Evolutionary conservation across 352 stramenopile genomes (phyloP).

Genomic region (Phytophthora kernoviae): DNA sequence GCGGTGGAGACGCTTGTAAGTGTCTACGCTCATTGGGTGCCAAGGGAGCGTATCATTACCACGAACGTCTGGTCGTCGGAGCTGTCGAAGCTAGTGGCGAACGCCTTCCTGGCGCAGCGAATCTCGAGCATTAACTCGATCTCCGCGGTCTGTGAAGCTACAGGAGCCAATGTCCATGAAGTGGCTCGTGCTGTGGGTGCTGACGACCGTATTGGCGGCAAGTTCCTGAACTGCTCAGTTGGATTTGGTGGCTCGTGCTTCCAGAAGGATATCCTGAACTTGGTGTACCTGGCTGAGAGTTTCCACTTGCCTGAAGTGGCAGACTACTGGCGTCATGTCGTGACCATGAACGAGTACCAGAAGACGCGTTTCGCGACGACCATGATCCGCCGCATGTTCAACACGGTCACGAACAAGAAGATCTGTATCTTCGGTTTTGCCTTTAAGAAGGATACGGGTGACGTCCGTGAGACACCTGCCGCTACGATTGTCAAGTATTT

Average conservation of each 20-base stretch:
- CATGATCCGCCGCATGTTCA: constrained; percentile 99
- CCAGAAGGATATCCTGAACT: constrained; percentile 97
- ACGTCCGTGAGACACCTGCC: constrained; percentile 98
- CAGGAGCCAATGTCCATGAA: constrained; percentile 97
- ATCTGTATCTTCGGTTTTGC: constrained; percentile 99
- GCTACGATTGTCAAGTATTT: constrained; percentile 98
- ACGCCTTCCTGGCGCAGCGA: constrained; percentile 99
- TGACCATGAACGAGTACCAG: constrained; percentile 99
- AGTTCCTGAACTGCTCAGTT: constrained; percentile 98
- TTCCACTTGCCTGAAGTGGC: constrained; percentile 98
- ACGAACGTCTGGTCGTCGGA: constrained; percentile 99
- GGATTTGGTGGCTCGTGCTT: constrained; percentile 94
- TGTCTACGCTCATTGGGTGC: constrained; percentile 99
- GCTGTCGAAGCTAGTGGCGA: constrained; percentile 99
- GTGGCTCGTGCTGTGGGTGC: constrained; percentile 97
- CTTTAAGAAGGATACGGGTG: constrained; percentile 99
- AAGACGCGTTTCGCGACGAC: constrained; percentile 99
- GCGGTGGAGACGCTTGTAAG: constrained; percentile 93
- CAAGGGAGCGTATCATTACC: constrained; percentile 94
- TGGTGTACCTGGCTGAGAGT: constrained; percentile 99
- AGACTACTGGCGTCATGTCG: constrained; percentile 99
- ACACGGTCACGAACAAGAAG: constrained; percentile 99
- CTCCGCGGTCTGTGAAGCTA: constrained; percentile 98
- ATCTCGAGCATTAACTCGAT: constrained; percentile 99
- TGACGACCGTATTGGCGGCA: constrained; percentile 97